These are phyloP conservation scores for Solanum tarijense DNA, from an alignment of 257 asterid genomes.

Conservation along the genomic window DNA sequence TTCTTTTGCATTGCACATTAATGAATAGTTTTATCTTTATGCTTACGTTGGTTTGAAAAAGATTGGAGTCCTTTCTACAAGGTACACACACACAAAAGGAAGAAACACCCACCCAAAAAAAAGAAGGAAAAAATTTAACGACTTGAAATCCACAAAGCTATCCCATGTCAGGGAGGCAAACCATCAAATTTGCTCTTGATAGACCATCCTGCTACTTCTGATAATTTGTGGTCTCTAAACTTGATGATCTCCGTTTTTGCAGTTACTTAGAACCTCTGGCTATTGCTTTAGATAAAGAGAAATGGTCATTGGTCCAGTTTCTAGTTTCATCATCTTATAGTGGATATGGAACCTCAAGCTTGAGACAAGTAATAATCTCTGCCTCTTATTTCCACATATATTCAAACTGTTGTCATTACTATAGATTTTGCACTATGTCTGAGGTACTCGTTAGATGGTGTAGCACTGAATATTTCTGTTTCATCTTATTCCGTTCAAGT, in stretches of 20 bases:
- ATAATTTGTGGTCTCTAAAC: slow-evolving; percentile 13
- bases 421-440: not conserved
- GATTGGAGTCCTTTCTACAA: not conserved
- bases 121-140: not conserved
- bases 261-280: slow-evolving; percentile 93
- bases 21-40: not conserved
- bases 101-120: not conserved
- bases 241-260: slow-evolving; percentile 16
- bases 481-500: not conserved
- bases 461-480: not conserved
- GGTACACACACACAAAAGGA: not conserved
- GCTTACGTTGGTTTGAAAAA: not conserved
- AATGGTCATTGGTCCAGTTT: slow-evolving; percentile 90
- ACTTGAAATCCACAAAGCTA: not conserved
- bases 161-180: not conserved
- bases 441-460: not conserved
- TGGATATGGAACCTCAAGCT: slow-evolving; percentile 92
- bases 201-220: not conserved
- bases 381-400: not conserved
- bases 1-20: not conserved
- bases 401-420: not conserved
- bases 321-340: slow-evolving; percentile 84
- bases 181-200: not conserved
- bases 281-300: slow-evolving; percentile 81
- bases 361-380: slow-evolving; percentile 59